Conservation (phyloP, 169 alveolate species). For the Eimeria falciformis region DNA sequence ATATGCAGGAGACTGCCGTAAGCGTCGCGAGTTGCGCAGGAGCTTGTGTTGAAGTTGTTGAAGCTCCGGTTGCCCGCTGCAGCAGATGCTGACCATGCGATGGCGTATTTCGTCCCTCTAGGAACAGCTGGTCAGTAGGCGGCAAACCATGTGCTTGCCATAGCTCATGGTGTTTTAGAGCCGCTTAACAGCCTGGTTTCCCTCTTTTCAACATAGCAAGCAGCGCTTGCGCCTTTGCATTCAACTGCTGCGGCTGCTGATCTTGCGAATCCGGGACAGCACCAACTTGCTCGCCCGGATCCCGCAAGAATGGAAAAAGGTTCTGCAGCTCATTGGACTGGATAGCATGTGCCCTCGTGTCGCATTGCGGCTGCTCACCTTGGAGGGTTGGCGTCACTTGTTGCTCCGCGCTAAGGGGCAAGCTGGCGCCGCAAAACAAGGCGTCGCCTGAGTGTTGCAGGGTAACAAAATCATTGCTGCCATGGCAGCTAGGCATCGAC, state of each 20-base stretch:
- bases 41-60: no score
- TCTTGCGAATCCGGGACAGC: not conserved
- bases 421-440: not conserved
- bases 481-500: no score
- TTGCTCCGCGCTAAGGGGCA: not conserved
- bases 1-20: no score
- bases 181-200: not conserved
- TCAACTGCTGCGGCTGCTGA: not conserved
- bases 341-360: not conserved
- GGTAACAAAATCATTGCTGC: no score
- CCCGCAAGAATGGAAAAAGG: not conserved
- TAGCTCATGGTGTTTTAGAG: no score
- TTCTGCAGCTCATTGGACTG: no score
- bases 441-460: not conserved
- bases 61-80: no score
- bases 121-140: no score
- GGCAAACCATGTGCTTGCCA: no score
- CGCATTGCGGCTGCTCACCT: not conserved
- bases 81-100: no score
- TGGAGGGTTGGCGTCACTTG: not conserved
- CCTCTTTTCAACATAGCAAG: not conserved
- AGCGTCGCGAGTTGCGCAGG: no score
- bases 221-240: conserved; percentile 14
- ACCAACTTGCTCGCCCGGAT: not conserved
- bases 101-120: no score